Evolutionary conservation across 2,329 filamentous ascomycete species (phyloP).

Genomic region (Aspergillus aculeatinus): DNA sequence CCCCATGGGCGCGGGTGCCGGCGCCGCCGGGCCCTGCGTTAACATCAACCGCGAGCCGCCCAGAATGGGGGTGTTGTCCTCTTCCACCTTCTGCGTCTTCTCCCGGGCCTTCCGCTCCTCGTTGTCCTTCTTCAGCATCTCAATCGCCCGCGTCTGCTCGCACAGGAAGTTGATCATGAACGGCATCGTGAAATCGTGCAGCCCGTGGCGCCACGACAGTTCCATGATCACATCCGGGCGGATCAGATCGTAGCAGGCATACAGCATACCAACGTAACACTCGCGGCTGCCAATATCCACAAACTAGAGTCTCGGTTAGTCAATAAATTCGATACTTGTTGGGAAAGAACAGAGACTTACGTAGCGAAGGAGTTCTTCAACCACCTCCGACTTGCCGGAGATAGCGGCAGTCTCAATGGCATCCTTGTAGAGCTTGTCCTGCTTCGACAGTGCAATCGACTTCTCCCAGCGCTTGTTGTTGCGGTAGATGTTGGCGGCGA

Average conservation of each 20-base stretch:
- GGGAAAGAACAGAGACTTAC: slow-evolving; percentile 60
- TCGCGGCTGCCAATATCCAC: slow-evolving; percentile 98
- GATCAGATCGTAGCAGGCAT: slow-evolving; percentile 96
- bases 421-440: slow-evolving; percentile 99
- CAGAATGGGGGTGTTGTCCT: slow-evolving; percentile 91
- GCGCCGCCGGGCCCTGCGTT: slow-evolving; percentile 77
- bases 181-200: slow-evolving; percentile 97
- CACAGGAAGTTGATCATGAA: slow-evolving; percentile 99
- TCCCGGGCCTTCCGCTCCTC: slow-evolving; percentile 79
- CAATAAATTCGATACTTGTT: background rate
- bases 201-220: slow-evolving; percentile 92
- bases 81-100: slow-evolving; percentile 77
- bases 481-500: slow-evolving; percentile 96
- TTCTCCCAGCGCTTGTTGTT: slow-evolving; percentile 99
- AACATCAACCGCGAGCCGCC: slow-evolving; percentile 89
- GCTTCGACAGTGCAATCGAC: slow-evolving; percentile 94
- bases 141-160: slow-evolving; percentile 84
- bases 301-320: slow-evolving; percentile 63
- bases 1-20: slow-evolving; percentile 59
- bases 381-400: slow-evolving; percentile 84
- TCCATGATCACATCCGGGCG: slow-evolving; percentile 90
- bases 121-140: slow-evolving; percentile 87
- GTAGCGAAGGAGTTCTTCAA: slow-evolving; percentile 93
- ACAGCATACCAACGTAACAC: slow-evolving; percentile 99
- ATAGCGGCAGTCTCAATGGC: slow-evolving; percentile 96